phyloP scores from a whole-genome alignment of 2,329 filamentous ascomycete species.

The Aspergillus fumigatiaffinis region DNA sequence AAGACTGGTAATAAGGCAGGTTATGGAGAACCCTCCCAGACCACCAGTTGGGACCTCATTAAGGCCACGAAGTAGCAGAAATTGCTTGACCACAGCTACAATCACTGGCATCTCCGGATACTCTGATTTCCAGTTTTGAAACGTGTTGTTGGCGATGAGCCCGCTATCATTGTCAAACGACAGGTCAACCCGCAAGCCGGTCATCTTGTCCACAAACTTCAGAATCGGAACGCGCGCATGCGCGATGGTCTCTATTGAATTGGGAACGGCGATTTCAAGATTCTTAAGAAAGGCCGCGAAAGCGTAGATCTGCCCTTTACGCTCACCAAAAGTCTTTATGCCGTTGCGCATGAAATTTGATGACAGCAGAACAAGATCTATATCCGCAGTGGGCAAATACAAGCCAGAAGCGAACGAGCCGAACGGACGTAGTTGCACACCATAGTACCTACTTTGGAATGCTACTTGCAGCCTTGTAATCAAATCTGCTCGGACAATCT shows the following conservation, averaged over 20 bases:
- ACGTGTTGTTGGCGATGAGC: slow-evolving; percentile 73
- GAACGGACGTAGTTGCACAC: slow-evolving; percentile 68
- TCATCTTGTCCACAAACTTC: slow-evolving; percentile 78
- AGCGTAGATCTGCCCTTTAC: slow-evolving; percentile 54
- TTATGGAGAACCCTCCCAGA: slow-evolving; percentile 89
- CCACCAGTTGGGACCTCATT: slow-evolving; percentile 92
- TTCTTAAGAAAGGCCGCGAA: slow-evolving; percentile 59
- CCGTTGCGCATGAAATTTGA: slow-evolving; percentile 54
- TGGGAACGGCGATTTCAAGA: slow-evolving; percentile 54
- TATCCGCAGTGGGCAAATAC: slow-evolving; percentile 76
- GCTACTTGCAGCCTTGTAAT: slow-evolving; percentile 63
- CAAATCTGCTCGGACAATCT: slow-evolving; percentile 67
- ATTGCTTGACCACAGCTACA: slow-evolving; percentile 87
- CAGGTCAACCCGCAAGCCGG: slow-evolving; percentile 80
- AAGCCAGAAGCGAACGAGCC: slow-evolving; percentile 90
- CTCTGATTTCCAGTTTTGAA: slow-evolving; percentile 70
- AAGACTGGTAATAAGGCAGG: slow-evolving; percentile 87
- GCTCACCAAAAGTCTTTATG: slow-evolving; percentile 48
- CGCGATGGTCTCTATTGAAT: slow-evolving; percentile 64
- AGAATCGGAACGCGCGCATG: slow-evolving; percentile 83
- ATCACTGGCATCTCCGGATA: slow-evolving; percentile 84
- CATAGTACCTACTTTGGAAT: slow-evolving; percentile 56
- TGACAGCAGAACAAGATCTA: slow-evolving; percentile 83
- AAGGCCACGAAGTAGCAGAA: slow-evolving; percentile 79
- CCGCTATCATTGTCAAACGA: slow-evolving; percentile 92